Percentiles rank a stretch among this genome's conserved stretches.
Evolutionary conservation across 2,329 filamentous ascomycete genomes (phyloP).

Genomic region (Akanthomyces dipterigenus): DNA sequence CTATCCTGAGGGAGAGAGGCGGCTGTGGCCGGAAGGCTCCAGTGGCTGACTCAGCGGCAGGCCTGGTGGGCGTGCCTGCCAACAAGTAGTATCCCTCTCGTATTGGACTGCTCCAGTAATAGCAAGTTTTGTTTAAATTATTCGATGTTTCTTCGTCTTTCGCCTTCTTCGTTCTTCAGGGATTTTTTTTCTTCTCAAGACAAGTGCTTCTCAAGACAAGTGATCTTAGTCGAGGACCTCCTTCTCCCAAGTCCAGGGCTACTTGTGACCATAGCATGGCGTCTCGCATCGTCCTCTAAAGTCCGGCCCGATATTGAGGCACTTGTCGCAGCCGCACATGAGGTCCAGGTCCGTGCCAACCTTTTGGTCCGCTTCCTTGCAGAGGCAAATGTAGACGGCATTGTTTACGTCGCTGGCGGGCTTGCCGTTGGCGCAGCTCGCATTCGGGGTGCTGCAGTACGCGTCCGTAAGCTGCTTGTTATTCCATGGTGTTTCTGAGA

Average conservation of each 20-base stretch:
- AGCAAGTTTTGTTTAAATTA: neutral
- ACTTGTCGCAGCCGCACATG: slow-evolving; percentile 33
- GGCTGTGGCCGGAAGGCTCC: too few species aligned
- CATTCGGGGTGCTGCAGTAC: slow-evolving; percentile 32
- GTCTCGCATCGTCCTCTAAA: slow-evolving; percentile 33
- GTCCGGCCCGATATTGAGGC: slow-evolving; percentile 32
- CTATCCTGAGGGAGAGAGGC: too few species aligned
- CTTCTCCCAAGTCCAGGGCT: neutral
- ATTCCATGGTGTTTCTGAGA: slow-evolving; percentile 28
- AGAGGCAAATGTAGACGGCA: slow-evolving; percentile 34
- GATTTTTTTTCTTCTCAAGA: too few species aligned
- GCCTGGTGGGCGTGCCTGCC: too few species aligned
- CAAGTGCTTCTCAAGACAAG: too few species aligned
- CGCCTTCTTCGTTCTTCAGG: too few species aligned
- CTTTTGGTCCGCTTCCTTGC: slow-evolving; percentile 25
- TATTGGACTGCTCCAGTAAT: neutral
- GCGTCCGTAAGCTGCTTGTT: slow-evolving; percentile 25
- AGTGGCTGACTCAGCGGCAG: too few species aligned
- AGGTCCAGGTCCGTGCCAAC: slow-evolving; percentile 29
- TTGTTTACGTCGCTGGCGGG: slow-evolving; percentile 26
- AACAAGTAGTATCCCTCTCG: neutral
- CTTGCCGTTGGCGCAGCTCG: slow-evolving; percentile 23
- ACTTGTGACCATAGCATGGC: slow-evolving; percentile 22
- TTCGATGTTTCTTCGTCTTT: neutral
- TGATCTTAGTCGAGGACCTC: too few species aligned